These are phyloP conservation scores for Boletus pseudo-olivaceus DNA, from an alignment of 768 basidiomycete genomes.

Conservation along the genomic window DNA sequence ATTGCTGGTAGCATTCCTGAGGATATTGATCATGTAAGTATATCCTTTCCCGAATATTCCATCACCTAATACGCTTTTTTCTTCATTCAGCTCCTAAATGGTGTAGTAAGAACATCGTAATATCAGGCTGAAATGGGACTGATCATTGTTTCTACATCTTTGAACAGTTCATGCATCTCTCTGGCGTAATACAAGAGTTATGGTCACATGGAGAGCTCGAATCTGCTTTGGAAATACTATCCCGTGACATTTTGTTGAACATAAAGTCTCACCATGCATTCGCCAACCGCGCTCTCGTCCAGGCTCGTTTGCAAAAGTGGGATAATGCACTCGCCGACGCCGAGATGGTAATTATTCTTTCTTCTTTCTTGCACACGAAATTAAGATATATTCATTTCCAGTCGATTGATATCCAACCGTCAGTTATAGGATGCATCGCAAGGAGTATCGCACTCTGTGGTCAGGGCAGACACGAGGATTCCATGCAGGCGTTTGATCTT, in stretches of 20 bases:
- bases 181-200: not conserved
- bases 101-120: not conserved
- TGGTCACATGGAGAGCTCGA: slow-evolving; percentile 6
- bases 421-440: slow-evolving; percentile 15
- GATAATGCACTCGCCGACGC: slow-evolving; percentile 6
- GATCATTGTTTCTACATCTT: not conserved
- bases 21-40: not conserved
- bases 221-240: slow-evolving; percentile 4
- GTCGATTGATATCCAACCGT: slow-evolving; percentile 10
- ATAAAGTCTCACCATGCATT: not conserved
- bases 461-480: slow-evolving; percentile 10
- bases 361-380: not conserved
- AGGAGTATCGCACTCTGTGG: slow-evolving; percentile 13
- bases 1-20: not conserved
- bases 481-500: slow-evolving; percentile 18
- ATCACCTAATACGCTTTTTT: not conserved
- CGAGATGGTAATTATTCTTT: slow-evolving; percentile 4
- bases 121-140: not conserved
- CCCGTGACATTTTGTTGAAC: slow-evolving; percentile 6
- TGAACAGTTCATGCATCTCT: slow-evolving; percentile 12
- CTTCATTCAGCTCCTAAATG: not conserved
- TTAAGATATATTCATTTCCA: not conserved
- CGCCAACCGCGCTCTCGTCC: slow-evolving; percentile 12
- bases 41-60: not conserved
- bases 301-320: slow-evolving; percentile 7